Percentiles rank a stretch among this genome's conserved stretches.
Evolutionary conservation across 129 eudicot species (phyloP).

Genomic region (Ambrosia trifida): DNA sequence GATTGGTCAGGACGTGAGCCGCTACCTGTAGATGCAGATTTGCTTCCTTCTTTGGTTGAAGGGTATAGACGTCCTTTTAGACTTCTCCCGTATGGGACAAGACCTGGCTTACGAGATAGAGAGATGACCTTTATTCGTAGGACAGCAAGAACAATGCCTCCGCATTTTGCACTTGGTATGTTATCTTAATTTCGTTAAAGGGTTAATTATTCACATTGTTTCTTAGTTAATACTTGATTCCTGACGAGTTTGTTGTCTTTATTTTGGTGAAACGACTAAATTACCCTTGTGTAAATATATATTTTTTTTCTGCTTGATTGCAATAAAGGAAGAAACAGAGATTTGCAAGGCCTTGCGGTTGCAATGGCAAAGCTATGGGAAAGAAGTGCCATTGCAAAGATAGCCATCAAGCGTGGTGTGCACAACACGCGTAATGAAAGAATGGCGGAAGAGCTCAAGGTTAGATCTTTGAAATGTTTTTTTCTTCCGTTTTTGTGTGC

Average conservation of each 20-base stretch:
- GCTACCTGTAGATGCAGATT: slow-evolving; percentile 90
- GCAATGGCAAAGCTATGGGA: slow-evolving; percentile 96
- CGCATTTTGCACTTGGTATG: slow-evolving; percentile 96
- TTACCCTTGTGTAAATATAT: background rate
- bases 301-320: slow-evolving; percentile 5
- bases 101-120: slow-evolving; percentile 51
- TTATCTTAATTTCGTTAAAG: background rate
- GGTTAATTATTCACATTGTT: too few species aligned
- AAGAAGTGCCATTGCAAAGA: slow-evolving; percentile 78
- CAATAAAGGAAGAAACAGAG: slow-evolving; percentile 79
- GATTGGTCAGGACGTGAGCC: slow-evolving; percentile 96
- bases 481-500: background rate
- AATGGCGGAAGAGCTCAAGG: slow-evolving; percentile 98
- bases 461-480: slow-evolving; percentile 20
- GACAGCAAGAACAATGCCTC: slow-evolving; percentile 80
- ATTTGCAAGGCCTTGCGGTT: slow-evolving; percentile 83
- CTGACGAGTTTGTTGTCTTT: too few species aligned
- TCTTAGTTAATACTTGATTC: too few species aligned
- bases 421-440: slow-evolving; percentile 77
- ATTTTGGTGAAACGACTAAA: slow-evolving; percentile 16
- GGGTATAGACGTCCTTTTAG: slow-evolving; percentile 85
- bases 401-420: slow-evolving; percentile 93
- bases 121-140: slow-evolving; percentile 75
- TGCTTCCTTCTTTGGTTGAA: slow-evolving; percentile 67
- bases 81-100: slow-evolving; percentile 72